Evolutionary conservation across 345 rosid species (phyloP).

Genomic region (Lepidium africanum): DNA sequence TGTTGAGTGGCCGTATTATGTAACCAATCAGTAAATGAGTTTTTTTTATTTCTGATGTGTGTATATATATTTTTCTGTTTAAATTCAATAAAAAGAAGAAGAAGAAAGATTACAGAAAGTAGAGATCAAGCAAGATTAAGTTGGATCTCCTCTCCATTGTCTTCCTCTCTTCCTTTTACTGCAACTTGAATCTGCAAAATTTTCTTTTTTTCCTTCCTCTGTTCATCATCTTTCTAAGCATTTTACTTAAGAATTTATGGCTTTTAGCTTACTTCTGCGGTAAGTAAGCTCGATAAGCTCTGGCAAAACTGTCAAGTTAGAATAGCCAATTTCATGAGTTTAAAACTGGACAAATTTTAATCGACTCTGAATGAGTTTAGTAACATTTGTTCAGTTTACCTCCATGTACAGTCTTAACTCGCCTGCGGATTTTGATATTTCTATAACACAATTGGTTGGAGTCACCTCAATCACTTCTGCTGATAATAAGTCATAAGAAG

Average conservation of each 20-base stretch:
- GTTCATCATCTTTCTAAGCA: background rate
- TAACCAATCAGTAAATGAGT: background rate
- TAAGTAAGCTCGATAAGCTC: slow-evolving; percentile 60
- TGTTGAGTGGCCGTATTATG: slow-evolving; percentile 8
- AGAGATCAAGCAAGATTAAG: background rate
- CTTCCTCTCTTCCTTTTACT: background rate
- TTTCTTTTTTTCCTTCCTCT: background rate
- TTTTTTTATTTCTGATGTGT: background rate
- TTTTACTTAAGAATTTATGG: background rate
- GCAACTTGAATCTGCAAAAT: background rate
- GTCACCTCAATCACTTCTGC: slow-evolving; percentile 86
- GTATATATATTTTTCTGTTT: background rate
- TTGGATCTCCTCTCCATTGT: background rate
- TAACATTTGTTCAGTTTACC: slow-evolving; percentile 31
- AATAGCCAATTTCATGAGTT: background rate
- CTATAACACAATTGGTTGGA: slow-evolving; percentile 78
- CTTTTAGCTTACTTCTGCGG: slow-evolving; percentile 32
- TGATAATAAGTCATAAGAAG: slow-evolving; percentile 54
- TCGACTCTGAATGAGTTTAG: background rate
- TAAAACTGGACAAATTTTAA: background rate
- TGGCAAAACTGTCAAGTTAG: slow-evolving; percentile 57
- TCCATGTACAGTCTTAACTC: slow-evolving; percentile 52
- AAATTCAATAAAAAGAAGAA: background rate
- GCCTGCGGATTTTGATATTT: slow-evolving; percentile 79
- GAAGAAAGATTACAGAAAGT: background rate